Evolutionary conservation across 768 basidiomycete species (phyloP).

Genomic region (Mrakia frigida): DNA sequence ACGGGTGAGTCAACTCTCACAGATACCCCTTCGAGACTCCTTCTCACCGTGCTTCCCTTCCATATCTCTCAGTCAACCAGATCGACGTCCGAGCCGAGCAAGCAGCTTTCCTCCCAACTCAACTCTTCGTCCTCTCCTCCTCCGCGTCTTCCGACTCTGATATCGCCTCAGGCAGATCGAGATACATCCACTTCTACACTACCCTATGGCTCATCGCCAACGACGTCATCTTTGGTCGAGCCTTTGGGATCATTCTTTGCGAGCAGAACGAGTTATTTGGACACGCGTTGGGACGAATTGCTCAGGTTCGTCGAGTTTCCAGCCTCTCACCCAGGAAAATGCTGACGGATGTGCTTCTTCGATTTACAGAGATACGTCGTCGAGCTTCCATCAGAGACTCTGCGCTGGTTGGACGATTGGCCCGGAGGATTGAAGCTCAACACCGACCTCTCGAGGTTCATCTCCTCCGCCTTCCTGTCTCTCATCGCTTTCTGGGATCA

Average conservation of each 20-base stretch:
- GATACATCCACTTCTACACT: conserved; percentile 69
- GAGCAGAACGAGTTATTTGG: conserved; percentile 54
- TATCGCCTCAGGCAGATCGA: not conserved
- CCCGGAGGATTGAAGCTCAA: conserved; percentile 94
- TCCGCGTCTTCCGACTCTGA: not conserved
- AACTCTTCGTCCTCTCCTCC: conserved; percentile 47
- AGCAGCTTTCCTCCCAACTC: conserved; percentile 48
- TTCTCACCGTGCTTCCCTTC: not conserved
- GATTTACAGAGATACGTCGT: conserved; percentile 48
- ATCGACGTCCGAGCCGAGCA: conserved; percentile 57
- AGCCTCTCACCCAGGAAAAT: not conserved
- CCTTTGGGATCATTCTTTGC: conserved; percentile 63
- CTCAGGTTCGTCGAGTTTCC: conserved; percentile 23
- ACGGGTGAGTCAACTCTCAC: conserved; percentile 41
- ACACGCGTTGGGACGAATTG: not conserved
- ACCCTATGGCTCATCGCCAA: conserved; percentile 85
- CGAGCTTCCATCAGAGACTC: conserved; percentile 50
- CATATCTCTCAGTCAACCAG: conserved; percentile 53
- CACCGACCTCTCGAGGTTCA: conserved; percentile 81
- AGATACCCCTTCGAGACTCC: conserved; percentile 9
- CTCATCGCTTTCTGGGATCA: conserved; percentile 63
- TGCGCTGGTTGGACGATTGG: conserved; percentile 89
- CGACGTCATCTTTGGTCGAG: conserved; percentile 77
- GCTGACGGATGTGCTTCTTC: not conserved
- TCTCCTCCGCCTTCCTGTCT: conserved; percentile 64